These are phyloP conservation scores for Botrytis hyacinthi DNA, from an alignment of 2,329 filamentous ascomycete genomes.

Conservation along the genomic window DNA sequence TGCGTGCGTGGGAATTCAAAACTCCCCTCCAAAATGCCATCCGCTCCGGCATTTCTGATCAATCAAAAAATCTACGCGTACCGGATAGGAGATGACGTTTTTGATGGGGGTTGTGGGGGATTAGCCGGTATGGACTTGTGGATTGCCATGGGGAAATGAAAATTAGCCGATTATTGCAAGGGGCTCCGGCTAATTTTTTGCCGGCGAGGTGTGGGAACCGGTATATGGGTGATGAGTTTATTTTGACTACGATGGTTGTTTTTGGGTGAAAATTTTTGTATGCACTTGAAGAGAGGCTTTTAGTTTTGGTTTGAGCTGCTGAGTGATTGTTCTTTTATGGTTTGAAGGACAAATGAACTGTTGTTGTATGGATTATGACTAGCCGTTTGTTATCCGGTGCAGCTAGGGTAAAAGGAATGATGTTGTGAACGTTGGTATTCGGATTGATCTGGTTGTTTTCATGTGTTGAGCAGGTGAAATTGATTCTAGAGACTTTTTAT, in stretches of 20 bases:
- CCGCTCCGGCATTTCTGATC: neutral
- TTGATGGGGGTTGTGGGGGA: neutral
- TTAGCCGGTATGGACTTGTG: neutral
- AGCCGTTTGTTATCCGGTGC: neutral
- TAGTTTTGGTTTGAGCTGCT: neutral
- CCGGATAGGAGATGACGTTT: constrained; percentile 3
- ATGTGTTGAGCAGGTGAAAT: neutral
- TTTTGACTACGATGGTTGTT: neutral
- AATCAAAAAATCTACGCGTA: neutral
- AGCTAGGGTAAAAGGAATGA: neutral
- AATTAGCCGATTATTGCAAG: neutral
- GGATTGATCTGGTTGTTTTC: neutral
- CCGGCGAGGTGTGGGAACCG: neutral
- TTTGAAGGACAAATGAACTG: neutral
- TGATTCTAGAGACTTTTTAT: neutral
- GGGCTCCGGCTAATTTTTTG: neutral
- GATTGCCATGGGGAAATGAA: neutral
- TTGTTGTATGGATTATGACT: neutral
- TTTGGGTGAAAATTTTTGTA: neutral
- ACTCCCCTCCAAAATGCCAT: constrained; percentile 1
- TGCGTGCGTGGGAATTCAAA: constrained; percentile 10
- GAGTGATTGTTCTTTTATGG: neutral
- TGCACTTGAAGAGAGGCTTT: neutral
- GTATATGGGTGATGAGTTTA: neutral
- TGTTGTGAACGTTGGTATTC: neutral